Conservation (phyloP, 331 rosid genomes). For the Pyracantha coccinea region DNA sequence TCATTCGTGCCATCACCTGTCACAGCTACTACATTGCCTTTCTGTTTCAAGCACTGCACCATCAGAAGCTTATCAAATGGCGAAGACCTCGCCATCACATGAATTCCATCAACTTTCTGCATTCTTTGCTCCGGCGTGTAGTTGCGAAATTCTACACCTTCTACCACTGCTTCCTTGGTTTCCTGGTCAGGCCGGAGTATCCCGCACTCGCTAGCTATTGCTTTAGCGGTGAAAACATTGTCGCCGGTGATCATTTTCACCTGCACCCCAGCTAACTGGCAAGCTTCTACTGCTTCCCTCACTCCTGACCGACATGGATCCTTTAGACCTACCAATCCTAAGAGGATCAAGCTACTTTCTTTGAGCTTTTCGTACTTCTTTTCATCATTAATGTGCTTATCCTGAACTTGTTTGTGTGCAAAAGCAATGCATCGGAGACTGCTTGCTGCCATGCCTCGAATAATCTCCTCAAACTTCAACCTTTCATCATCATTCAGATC, state of each 20-base stretch:
- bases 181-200: conserved; percentile 12
- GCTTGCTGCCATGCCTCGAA: conserved; percentile 21
- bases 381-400: background rate
- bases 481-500: conserved; percentile 5
- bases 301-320: conserved; percentile 24
- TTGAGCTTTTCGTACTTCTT: background rate
- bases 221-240: conserved; percentile 28
- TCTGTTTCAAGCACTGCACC: conserved; percentile 30
- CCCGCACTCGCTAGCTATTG: conserved; percentile 28
- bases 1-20: conserved; percentile 31
- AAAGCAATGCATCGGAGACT: conserved; percentile 19
- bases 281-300: conserved; percentile 18
- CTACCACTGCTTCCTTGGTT: conserved; percentile 9
- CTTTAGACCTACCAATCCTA: conserved; percentile 27
- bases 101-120: conserved; percentile 19
- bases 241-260: conserved; percentile 27
- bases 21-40: conserved; percentile 32
- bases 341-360: conserved; percentile 13
- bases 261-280: conserved; percentile 11
- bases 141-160: conserved; percentile 26
- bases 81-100: conserved; percentile 32
- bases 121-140: conserved; percentile 19
- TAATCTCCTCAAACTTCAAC: conserved; percentile 8
- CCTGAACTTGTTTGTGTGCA: conserved; percentile 11
- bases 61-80: conserved; percentile 29